Conservation (phyloP, 495 filamentous ascomycete species). For the Symbiotaphrina buchneri region DNA sequence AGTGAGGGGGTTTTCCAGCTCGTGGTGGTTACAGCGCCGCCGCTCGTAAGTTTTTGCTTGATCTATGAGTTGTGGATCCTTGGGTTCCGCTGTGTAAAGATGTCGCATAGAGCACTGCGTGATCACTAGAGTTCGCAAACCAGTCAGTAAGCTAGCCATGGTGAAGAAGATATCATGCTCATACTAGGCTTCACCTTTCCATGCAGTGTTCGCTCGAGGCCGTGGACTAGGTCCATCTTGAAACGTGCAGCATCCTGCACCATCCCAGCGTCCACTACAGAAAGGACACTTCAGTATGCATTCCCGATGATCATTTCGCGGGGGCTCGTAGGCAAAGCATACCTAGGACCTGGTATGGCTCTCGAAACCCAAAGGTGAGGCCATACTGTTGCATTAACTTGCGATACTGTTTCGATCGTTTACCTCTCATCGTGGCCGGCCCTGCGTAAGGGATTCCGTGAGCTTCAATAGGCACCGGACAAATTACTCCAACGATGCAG, state of each 20-base stretch:
- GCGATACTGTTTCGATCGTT: constrained; percentile 84
- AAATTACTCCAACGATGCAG: no score
- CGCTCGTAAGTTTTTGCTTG: constrained; percentile 57
- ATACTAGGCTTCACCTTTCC: constrained; percentile 67
- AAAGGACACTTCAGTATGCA: background rate
- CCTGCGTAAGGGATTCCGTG: no score
- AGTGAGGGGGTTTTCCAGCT: constrained; percentile 50
- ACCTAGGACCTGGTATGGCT: constrained; percentile 83
- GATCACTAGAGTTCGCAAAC: constrained; percentile 9
- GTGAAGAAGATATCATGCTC: constrained; percentile 8
- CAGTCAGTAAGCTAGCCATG: background rate
- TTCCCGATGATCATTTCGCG: background rate
- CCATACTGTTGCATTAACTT: constrained; percentile 90
- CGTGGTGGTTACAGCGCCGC: constrained; percentile 74
- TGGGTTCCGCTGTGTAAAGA: constrained; percentile 39
- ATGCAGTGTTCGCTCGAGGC: constrained; percentile 52
- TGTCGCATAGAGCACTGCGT: constrained; percentile 34
- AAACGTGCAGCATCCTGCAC: constrained; percentile 46
- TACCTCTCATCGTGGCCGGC: constrained; percentile 50
- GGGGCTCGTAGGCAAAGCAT: constrained; percentile 7
- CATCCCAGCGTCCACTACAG: constrained; percentile 54
- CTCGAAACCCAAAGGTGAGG: constrained; percentile 64
- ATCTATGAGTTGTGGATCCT: constrained; percentile 34
- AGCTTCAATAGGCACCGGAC: no score
- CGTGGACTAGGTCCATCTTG: constrained; percentile 58